Percentiles rank a stretch among this genome's conserved stretches.
These are phyloP conservation scores for Alternaria dauci DNA, from an alignment of 2,329 filamentous ascomycete genomes.

Conservation along the genomic window DNA sequence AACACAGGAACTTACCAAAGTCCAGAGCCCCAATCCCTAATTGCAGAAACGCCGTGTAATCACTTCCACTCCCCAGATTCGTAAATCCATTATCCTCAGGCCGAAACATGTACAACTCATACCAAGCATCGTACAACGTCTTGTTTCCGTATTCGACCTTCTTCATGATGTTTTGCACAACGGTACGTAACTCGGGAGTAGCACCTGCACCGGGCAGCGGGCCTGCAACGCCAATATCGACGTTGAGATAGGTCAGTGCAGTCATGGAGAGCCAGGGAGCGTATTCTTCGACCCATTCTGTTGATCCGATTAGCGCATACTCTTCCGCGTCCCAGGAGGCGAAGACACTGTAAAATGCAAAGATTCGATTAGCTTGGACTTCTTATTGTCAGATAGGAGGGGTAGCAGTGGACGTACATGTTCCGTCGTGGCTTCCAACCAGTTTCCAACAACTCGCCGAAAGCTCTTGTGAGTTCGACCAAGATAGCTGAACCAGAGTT, in stretches of 20 bases:
- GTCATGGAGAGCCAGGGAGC: constrained; percentile 56
- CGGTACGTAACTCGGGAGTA: constrained; percentile 52
- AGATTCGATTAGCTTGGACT: constrained; percentile 48
- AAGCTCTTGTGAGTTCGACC: constrained; percentile 60
- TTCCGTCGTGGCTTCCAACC: constrained; percentile 63
- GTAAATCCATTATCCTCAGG: constrained; percentile 37
- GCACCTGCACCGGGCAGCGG: constrained; percentile 50
- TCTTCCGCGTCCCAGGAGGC: constrained; percentile 56
- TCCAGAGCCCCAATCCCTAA: constrained; percentile 52
- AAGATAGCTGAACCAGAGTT: constrained; percentile 61
- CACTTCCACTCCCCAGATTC: constrained; percentile 55
- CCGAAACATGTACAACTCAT: constrained; percentile 34
- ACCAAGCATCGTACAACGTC: constrained; percentile 59
- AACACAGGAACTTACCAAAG: constrained; percentile 24
- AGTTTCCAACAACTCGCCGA: constrained; percentile 56
- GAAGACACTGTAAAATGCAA: constrained; percentile 48
- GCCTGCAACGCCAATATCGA: constrained; percentile 60
- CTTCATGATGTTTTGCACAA: constrained; percentile 50
- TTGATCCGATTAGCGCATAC: constrained; percentile 50
- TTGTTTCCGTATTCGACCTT: constrained; percentile 52
- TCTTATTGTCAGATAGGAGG: too few relatives aligned
- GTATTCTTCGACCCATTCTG: constrained; percentile 61
- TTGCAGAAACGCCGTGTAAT: constrained; percentile 59
- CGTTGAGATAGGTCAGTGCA: constrained; percentile 60
- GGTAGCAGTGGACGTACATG: constrained; percentile 47